phyloP scores from a whole-genome alignment of 768 basidiomycete species.

The Amanita exitialis region DNA sequence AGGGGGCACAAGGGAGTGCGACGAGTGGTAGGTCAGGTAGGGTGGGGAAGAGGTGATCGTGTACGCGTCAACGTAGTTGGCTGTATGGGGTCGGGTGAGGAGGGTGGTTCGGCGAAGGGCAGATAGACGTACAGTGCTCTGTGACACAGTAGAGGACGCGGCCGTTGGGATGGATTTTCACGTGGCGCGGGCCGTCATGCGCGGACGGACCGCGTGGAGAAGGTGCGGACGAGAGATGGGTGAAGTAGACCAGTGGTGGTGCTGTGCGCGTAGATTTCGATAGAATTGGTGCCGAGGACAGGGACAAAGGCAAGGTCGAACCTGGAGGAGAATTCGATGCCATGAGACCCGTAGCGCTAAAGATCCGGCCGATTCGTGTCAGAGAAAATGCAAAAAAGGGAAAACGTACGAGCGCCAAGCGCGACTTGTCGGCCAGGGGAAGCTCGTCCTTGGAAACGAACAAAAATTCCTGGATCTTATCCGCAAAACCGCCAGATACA shows the following conservation, averaged over 20 bases:
- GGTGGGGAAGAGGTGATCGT: conserved; percentile 19
- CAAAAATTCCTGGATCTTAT: conserved; percentile 35
- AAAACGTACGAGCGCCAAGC: conserved; percentile 32
- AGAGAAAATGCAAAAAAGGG: background rate
- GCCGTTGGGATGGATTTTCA: conserved; percentile 43
- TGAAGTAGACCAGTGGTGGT: conserved; percentile 21
- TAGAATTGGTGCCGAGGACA: conserved; percentile 36
- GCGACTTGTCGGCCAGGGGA: conserved; percentile 37
- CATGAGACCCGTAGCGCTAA: conserved; percentile 44
- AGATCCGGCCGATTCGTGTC: background rate
- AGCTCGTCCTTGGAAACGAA: conserved; percentile 35
- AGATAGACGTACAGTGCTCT: conserved; percentile 33
- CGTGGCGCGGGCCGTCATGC: conserved; percentile 41
- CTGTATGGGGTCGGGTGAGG: conserved; percentile 13
- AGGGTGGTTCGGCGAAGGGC: background rate
- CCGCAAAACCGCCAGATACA: conserved; percentile 26
- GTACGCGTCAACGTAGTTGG: conserved; percentile 37
- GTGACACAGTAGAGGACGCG: conserved; percentile 40
- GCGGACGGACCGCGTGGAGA: conserved; percentile 27
- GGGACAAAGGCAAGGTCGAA: conserved; percentile 34
- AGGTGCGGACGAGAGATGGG: conserved; percentile 23
- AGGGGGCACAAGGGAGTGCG: conserved; percentile 23
- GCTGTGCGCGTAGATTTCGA: conserved; percentile 35
- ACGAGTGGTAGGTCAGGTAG: conserved; percentile 19
- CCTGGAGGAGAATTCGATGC: conserved; percentile 32